These are phyloP conservation scores for Gardenia jasminoides DNA, from an alignment of 257 asterid genomes.

Conservation along the genomic window DNA sequence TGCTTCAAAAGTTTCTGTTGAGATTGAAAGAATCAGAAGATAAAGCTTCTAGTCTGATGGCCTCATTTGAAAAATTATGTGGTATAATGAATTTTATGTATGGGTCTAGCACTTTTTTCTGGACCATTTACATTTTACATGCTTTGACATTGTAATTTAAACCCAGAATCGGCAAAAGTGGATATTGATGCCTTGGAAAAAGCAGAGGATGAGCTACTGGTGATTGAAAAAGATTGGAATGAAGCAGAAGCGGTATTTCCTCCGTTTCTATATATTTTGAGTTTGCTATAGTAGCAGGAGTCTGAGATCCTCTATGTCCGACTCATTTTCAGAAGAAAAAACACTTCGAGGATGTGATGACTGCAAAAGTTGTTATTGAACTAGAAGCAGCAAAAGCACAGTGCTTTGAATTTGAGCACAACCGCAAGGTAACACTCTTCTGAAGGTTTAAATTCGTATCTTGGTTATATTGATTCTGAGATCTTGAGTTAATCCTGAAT, in stretches of 20 bases:
- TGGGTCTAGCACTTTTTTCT: conserved; percentile 5
- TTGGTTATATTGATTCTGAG: neutral
- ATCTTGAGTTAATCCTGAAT: neutral
- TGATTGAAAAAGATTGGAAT: conserved; percentile 46
- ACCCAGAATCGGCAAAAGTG: conserved; percentile 63
- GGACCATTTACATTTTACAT: conserved; percentile 12
- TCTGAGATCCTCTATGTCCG: conserved; percentile 10
- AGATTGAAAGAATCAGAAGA: conserved; percentile 52
- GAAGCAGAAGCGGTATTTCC: conserved; percentile 51
- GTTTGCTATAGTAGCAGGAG: neutral
- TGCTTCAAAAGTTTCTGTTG: conserved; percentile 49
- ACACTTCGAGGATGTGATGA: conserved; percentile 60
- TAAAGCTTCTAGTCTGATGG: conserved; percentile 46
- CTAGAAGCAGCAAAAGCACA: conserved; percentile 51
- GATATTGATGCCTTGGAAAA: conserved; percentile 63
- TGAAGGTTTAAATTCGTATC: neutral
- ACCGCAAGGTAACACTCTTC: conserved; percentile 49
- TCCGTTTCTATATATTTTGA: conserved; percentile 14
- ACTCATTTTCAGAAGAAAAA: conserved; percentile 52
- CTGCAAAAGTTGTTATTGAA: conserved; percentile 44
- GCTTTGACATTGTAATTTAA: conserved; percentile 19
- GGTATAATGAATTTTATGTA: conserved; percentile 48
- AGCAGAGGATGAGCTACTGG: conserved; percentile 64
- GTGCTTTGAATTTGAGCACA: conserved; percentile 55
- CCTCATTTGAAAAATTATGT: conserved; percentile 50